Evolutionary conservation across 2,329 filamentous ascomycete genomes (phyloP).

Genomic region (Cytospora schulzeri): DNA sequence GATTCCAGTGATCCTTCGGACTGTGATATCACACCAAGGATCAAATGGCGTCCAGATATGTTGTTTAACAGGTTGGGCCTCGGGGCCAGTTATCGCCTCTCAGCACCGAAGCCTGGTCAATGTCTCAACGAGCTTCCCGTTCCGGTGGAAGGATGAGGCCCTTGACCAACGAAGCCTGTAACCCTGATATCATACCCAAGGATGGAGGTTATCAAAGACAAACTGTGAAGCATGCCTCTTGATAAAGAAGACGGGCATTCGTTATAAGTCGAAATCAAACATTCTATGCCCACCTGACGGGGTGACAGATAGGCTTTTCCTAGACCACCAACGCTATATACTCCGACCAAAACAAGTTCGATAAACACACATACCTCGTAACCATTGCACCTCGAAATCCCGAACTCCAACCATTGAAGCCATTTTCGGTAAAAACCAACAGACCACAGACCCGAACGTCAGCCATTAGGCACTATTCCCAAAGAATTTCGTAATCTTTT

Average conservation of each 20-base stretch:
- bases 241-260: too few relatives aligned
- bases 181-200: too few relatives aligned
- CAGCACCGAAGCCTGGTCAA: not conserved
- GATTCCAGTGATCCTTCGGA: not conserved
- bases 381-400: not conserved
- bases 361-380: too few relatives aligned
- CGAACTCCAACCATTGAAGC: not conserved
- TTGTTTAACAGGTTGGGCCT: not conserved
- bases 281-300: not conserved
- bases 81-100: not conserved
- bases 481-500: constrained; percentile 53
- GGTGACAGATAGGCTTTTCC: not conserved
- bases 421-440: not conserved
- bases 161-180: not conserved
- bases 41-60: not conserved
- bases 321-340: not conserved
- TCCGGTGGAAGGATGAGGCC: not conserved
- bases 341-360: not conserved
- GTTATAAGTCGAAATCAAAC: too few relatives aligned
- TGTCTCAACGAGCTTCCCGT: not conserved
- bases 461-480: constrained; percentile 43
- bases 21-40: not conserved
- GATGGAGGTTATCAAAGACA: too few relatives aligned
- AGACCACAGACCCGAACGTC: not conserved
- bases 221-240: too few relatives aligned